Evolutionary conservation across 1,139 yeast species (phyloP), one percentile per base, ranked within the genome.

Genomic region (Yamadazyma triangularis): DNA sequence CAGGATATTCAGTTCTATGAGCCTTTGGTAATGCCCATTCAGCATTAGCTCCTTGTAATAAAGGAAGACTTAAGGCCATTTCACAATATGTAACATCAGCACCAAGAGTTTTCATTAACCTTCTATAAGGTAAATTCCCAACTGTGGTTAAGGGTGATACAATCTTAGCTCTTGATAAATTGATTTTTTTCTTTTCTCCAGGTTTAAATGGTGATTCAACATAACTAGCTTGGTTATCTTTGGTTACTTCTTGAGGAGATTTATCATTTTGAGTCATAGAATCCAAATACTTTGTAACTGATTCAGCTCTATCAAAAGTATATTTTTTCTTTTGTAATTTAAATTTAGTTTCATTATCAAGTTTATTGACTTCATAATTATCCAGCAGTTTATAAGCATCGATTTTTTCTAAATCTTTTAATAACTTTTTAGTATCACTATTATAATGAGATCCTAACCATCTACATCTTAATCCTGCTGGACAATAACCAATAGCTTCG

Each of bases 21-120:
- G 96, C 94, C 48, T 91, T 83, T 16, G 96, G 88, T 30, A 91
- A 67, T 0, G 99, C 99, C 99, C 99, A 91, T 58, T 91, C 99
- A 2, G 95, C 77, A 51, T 87, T 86, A 24, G 82, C 75, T 13
- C 96, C 98, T 53, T 86, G 95, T 25, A 91, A 64, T 33, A 91
- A 64, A 2, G 98, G 96, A 28, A 85, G 64, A 1, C 88, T 64
- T 25, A 91, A 70, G 0, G 97, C 97, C 98, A 91, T 93, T 60
- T 91, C 99, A 28, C 91, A 75, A 54, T 86, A 91, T 0, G 98
- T 91, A 11, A 89, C 74, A 49, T 91, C 97, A 4, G 96, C 95
- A 15, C 97, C 97, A 23, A 87, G 61, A 1, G 81, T 70, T 49
- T 82, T 84, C 96, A 93, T 91, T 37, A 93, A 70, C 44, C 97